Conservation (phyloP, 1,139 yeast species). For the Yamadazyma atlantica region DNA sequence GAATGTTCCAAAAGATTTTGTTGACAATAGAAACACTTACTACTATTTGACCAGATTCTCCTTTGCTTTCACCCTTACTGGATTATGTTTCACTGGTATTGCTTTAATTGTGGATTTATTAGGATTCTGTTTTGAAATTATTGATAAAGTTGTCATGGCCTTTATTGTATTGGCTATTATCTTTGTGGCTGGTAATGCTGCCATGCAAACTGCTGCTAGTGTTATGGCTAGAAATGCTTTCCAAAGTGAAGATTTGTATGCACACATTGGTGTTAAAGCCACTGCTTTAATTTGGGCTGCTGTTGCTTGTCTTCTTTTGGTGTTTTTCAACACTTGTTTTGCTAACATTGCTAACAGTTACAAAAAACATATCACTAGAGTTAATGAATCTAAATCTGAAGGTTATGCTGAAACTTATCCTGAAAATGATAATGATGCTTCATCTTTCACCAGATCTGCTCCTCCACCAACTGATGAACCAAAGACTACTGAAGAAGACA, state of each 20-base stretch:
- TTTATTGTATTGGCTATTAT: slow-evolving; percentile 53
- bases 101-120: slow-evolving; percentile 41
- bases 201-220: slow-evolving; percentile 65
- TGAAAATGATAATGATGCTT: slow-evolving; percentile 33
- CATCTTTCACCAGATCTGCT: slow-evolving; percentile 46
- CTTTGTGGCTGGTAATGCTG: slow-evolving; percentile 58
- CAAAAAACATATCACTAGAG: slow-evolving; percentile 43
- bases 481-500: slow-evolving; percentile 34
- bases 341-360: slow-evolving; percentile 50
- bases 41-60: slow-evolving; percentile 71
- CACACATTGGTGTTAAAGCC: slow-evolving; percentile 55
- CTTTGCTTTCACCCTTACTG: slow-evolving; percentile 63
- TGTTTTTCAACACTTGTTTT: slow-evolving; percentile 57
- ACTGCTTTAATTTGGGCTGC: slow-evolving; percentile 74
- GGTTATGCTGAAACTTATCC: slow-evolving; percentile 12
- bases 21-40: slow-evolving; percentile 56
- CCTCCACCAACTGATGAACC: slow-evolving; percentile 29
- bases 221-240: slow-evolving; percentile 69
- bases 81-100: slow-evolving; percentile 53
- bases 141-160: slow-evolving; percentile 55
- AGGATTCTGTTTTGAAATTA: slow-evolving; percentile 45
- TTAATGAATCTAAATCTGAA: slow-evolving; percentile 23
- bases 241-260: slow-evolving; percentile 36
- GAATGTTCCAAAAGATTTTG: slow-evolving; percentile 55
- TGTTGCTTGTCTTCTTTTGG: slow-evolving; percentile 50